Percentiles rank a stretch among this genome's conserved stretches.
Evolutionary conservation across 2,329 filamentous ascomycete genomes (phyloP).

Genomic region (Xylaria sp.): DNA sequence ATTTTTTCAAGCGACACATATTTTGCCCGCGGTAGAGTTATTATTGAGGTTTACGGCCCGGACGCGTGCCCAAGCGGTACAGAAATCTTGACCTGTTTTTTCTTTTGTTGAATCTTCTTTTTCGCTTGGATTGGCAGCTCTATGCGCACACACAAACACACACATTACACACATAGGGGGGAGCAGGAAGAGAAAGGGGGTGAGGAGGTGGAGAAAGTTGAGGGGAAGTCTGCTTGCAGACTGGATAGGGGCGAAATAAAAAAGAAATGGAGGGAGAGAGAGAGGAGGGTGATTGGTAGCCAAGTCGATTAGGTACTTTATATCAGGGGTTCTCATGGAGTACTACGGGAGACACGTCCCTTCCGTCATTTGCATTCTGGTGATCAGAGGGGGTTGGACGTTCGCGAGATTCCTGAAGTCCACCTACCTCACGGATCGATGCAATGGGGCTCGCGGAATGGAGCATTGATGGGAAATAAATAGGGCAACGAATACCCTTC

Average conservation of each 20-base stretch:
- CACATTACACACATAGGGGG: background rate
- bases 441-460: no score
- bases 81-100: constrained; percentile 18
- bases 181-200: background rate
- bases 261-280: constrained; percentile 1
- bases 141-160: constrained; percentile 10
- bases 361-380: no score
- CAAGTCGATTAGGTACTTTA: constrained; percentile 3
- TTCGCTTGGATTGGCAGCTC: constrained; percentile 9
- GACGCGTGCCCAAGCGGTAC: constrained; percentile 9
- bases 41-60: constrained; percentile 5
- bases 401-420: no score
- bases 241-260: constrained; percentile 10
- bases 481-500: no score
- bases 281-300: background rate
- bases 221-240: constrained; percentile 20
- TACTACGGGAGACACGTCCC: no score
- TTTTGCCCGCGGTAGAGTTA: constrained; percentile 14
- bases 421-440: no score
- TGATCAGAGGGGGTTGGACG: no score
- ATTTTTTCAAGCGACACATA: constrained; percentile 1
- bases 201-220: constrained; percentile 1
- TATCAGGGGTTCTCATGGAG: no score
- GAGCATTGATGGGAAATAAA: no score
- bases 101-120: constrained; percentile 21